These are phyloP conservation scores for Prorocentrum cordatum DNA, from an alignment of 169 alveolate genomes.

Conservation along the genomic window DNA sequence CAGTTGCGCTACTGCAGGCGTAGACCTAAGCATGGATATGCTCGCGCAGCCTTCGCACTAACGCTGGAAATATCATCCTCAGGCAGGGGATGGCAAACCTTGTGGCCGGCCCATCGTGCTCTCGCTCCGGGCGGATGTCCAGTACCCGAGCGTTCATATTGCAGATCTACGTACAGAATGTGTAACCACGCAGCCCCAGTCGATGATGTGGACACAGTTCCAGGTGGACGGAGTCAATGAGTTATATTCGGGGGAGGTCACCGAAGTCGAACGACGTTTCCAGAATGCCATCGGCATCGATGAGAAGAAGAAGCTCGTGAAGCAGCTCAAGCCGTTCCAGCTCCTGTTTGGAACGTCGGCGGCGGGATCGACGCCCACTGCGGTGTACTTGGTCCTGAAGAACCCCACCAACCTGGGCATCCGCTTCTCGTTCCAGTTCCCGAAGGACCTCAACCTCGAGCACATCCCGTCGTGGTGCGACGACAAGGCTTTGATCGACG, in stretches of 20 bases:
- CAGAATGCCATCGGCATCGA: slow-evolving; percentile 52
- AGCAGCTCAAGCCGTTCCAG: slow-evolving; percentile 69
- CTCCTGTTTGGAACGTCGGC: slow-evolving; percentile 47
- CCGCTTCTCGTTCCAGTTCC: slow-evolving; percentile 63
- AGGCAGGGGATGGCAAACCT: too few relatives aligned
- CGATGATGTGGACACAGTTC: slow-evolving; percentile 68
- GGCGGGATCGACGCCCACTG: slow-evolving; percentile 11
- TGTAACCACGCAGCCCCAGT: slow-evolving; percentile 53
- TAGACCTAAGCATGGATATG: too few relatives aligned
- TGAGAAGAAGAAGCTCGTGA: slow-evolving; percentile 43
- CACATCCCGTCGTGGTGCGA: slow-evolving; percentile 56
- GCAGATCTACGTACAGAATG: slow-evolving; percentile 64
- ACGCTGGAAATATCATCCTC: too few relatives aligned
- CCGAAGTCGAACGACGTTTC: neutral
- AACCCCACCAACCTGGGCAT: slow-evolving; percentile 33
- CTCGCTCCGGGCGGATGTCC: slow-evolving; percentile 3
- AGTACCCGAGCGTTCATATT: slow-evolving; percentile 38
- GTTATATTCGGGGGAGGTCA: slow-evolving; percentile 44
- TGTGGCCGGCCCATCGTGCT: too few relatives aligned
- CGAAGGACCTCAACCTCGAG: slow-evolving; percentile 48
- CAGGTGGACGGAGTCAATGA: slow-evolving; percentile 64
- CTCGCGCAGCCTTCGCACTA: too few relatives aligned
- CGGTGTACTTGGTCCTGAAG: slow-evolving; percentile 34
- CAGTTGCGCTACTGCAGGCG: too few relatives aligned
- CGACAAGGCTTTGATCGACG: slow-evolving; percentile 56